Evolutionary conservation across 495 filamentous ascomycete species (phyloP).

Genomic region (Penicillium antarcticum): DNA sequence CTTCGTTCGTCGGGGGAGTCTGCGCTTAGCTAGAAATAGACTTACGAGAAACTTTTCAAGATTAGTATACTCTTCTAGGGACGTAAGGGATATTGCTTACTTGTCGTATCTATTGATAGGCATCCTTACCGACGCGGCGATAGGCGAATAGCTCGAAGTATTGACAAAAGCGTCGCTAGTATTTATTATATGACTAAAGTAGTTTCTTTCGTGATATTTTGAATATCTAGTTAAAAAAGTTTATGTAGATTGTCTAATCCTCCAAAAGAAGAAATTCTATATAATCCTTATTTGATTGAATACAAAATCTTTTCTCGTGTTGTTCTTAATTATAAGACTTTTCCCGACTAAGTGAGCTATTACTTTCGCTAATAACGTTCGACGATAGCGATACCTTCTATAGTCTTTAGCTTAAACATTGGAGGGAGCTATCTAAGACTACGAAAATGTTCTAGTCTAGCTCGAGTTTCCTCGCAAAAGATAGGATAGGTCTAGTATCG

Average conservation of each 20-base stretch:
- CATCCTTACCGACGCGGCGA: conserved; percentile 12
- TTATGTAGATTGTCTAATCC: conserved; percentile 27
- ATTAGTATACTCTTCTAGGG: conserved; percentile 7
- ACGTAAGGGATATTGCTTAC: conserved; percentile 9
- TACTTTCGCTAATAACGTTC: conserved; percentile 28
- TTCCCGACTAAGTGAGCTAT: conserved; percentile 2
- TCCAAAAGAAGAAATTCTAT: conserved; percentile 23
- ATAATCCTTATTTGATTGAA: conserved; percentile 27
- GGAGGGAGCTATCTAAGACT: conserved; percentile 27
- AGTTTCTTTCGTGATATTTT: conserved; percentile 22
- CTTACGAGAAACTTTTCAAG: conserved; percentile 4
- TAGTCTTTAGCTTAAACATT: conserved; percentile 27
- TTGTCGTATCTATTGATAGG: conserved; percentile 22
- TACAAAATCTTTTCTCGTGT: conserved; percentile 24
- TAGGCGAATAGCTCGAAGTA: conserved; percentile 25
- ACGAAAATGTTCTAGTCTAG: conserved; percentile 26
- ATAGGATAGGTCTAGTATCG: conserved; percentile 32
- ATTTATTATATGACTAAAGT: conserved; percentile 28
- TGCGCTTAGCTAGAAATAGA: background rate
- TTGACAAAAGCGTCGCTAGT: conserved; percentile 25
- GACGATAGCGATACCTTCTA: conserved; percentile 22
- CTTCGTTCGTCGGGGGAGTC: conserved; percentile 10
- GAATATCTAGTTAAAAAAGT: conserved; percentile 32
- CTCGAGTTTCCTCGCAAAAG: conserved; percentile 28
- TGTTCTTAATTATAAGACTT: conserved; percentile 3